These are phyloP conservation scores for Capsicum pubescens DNA, from an alignment of 257 asterid genomes.

Conservation along the genomic window DNA sequence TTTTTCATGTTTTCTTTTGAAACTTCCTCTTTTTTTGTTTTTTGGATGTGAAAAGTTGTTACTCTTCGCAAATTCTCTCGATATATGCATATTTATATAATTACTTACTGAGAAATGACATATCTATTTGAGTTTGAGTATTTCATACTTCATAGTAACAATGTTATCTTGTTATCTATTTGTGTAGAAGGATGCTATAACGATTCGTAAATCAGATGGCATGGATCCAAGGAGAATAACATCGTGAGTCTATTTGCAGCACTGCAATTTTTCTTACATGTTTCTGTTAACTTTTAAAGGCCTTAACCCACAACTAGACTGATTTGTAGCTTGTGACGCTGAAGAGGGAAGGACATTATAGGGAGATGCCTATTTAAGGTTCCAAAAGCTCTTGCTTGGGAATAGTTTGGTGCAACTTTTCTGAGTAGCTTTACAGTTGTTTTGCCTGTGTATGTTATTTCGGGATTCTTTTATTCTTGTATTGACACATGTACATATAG, in stretches of 20 bases:
- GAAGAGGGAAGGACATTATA: background rate
- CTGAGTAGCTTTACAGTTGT: conserved; percentile 6
- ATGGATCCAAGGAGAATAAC: conserved; percentile 18
- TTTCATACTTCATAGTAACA: conserved; percentile 14
- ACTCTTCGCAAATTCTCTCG: background rate
- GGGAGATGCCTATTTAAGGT: background rate
- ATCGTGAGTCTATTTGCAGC: background rate
- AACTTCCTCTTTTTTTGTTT: background rate
- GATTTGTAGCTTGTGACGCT: background rate
- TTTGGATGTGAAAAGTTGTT: background rate
- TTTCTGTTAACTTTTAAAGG: background rate
- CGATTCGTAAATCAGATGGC: background rate
- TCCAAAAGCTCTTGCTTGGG: background rate
- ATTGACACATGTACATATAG: background rate
- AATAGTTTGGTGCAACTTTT: conserved; percentile 8
- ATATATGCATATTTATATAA: background rate
- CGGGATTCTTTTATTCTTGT: background rate
- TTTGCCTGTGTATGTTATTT: background rate
- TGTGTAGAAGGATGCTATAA: conserved; percentile 18
- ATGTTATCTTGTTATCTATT: conserved; percentile 14
- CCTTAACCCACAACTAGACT: conserved; percentile 7
- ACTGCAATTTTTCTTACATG: background rate
- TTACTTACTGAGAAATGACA: background rate
- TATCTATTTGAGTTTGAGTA: background rate
- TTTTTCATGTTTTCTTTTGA: too few species aligned